Evolutionary conservation across 2,329 filamentous ascomycete species (phyloP).

Genomic region (Penicillium expansum): DNA sequence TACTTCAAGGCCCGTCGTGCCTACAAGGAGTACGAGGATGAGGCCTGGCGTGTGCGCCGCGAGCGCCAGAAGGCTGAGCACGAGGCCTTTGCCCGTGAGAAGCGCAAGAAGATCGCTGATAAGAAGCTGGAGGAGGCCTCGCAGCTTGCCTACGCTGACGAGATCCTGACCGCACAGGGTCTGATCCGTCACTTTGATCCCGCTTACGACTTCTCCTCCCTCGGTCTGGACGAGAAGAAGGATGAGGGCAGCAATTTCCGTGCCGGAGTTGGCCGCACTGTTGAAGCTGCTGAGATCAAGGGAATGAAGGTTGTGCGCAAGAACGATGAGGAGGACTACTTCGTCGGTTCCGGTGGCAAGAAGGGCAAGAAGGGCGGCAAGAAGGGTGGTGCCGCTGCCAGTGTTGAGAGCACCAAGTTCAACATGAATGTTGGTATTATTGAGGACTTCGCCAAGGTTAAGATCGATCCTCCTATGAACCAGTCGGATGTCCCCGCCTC

Average conservation of each 20-base stretch:
- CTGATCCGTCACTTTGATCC: conserved; percentile 92
- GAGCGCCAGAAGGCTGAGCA: conserved; percentile 82
- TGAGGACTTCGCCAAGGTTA: conserved; percentile 80
- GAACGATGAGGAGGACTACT: conserved; percentile 85
- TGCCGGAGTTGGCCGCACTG: conserved; percentile 75
- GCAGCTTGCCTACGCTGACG: conserved; percentile 83
- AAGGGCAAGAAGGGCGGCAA: conserved; percentile 81
- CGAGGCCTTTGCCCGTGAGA: conserved; percentile 51
- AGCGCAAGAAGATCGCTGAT: conserved; percentile 53
- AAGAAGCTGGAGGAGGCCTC: conserved; percentile 53
- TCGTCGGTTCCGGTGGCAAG: conserved; percentile 68
- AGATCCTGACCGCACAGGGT: conserved; percentile 84
- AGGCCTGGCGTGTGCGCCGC: conserved; percentile 70
- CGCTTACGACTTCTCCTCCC: conserved; percentile 64
- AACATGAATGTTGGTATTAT: conserved; percentile 88
- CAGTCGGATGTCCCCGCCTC: conserved; percentile 75
- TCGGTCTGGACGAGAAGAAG: conserved; percentile 51
- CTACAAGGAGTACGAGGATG: conserved; percentile 77
- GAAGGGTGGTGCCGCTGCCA: conserved; percentile 58
- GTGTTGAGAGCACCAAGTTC: conserved; percentile 60
- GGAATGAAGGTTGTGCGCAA: conserved; percentile 81
- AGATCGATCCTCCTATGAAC: conserved; percentile 83
- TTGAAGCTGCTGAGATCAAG: conserved; percentile 81
- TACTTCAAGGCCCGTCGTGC: conserved; percentile 82
- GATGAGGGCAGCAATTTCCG: conserved; percentile 65